These are phyloP conservation scores for Elsinoe necatrix DNA, from an alignment of 2,329 filamentous ascomycete species.

Conservation along the genomic window DNA sequence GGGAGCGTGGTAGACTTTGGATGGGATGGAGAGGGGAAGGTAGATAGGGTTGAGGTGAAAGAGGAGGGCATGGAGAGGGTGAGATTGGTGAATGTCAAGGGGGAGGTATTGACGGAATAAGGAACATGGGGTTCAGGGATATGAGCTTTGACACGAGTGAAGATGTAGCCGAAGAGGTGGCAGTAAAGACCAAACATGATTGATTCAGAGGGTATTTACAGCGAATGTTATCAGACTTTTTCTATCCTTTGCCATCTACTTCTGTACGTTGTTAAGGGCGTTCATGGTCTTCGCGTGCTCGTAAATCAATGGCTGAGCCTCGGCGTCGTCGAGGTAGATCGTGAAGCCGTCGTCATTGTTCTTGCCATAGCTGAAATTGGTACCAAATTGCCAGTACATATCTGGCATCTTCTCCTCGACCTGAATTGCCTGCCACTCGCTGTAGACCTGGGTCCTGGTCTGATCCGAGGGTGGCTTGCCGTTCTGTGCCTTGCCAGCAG, in stretches of 20 bases:
- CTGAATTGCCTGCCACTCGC: constrained; percentile 44
- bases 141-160: no score
- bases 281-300: constrained; percentile 8
- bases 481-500: constrained; percentile 41
- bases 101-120: constrained; percentile 11
- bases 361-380: constrained; percentile 44
- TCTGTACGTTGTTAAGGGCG: background rate
- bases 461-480: constrained; percentile 37
- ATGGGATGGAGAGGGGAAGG: constrained; percentile 25
- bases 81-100: constrained; percentile 19
- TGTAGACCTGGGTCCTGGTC: constrained; percentile 39
- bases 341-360: constrained; percentile 52
- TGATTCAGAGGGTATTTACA: constrained; percentile 1
- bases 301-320: constrained; percentile 18
- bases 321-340: constrained; percentile 41
- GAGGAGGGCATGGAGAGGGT: constrained; percentile 13
- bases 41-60: constrained; percentile 17
- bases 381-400: constrained; percentile 51
- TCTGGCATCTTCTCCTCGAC: constrained; percentile 43
- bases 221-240: background rate
- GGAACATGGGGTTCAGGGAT: background rate
- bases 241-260: background rate
- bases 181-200: background rate
- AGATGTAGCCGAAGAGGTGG: background rate
- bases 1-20: constrained; percentile 22